These are phyloP conservation scores for Mesembryanthemum crystallinum DNA, from an alignment of 148 eudicot species.

Conservation along the genomic window DNA sequence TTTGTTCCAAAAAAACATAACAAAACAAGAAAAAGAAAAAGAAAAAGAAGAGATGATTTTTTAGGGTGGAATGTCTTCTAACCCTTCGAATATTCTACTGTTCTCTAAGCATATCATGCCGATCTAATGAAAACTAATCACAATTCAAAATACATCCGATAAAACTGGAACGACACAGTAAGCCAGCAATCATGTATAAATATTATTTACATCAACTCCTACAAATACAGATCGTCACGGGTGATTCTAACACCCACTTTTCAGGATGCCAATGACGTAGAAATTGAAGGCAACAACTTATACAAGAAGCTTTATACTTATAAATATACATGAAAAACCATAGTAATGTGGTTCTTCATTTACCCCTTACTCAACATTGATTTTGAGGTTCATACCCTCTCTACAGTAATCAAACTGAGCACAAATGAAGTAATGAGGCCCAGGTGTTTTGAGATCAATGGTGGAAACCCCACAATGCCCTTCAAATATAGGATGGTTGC, in stretches of 20 bases:
- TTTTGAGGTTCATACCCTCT: constrained; percentile 23
- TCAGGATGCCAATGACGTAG: background rate
- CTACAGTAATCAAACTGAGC: constrained; percentile 11
- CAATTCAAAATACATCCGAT: background rate
- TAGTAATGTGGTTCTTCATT: background rate
- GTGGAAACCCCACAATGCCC: background rate
- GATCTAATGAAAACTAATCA: no score
- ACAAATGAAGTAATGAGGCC: constrained; percentile 22
- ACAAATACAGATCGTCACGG: background rate
- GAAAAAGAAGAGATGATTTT: no score
- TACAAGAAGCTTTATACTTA: no score
- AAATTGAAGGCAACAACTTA: background rate
- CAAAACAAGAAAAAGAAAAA: no score
- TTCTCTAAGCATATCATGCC: no score
- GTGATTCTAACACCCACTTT: background rate
- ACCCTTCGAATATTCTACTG: no score
- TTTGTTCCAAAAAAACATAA: no score
- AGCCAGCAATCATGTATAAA: no score
- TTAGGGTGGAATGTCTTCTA: no score
- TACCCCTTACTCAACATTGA: background rate
- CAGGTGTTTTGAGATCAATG: constrained; percentile 8
- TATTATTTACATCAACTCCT: background rate
- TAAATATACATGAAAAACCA: no score
- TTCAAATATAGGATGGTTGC: background rate
- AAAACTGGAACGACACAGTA: constrained; percentile 11